A percentile compares a stretch with the other conserved stretches of the same genome.
Conservation (phyloP, 495 filamentous ascomycete species). For the Rhypophila decipiens region DNA sequence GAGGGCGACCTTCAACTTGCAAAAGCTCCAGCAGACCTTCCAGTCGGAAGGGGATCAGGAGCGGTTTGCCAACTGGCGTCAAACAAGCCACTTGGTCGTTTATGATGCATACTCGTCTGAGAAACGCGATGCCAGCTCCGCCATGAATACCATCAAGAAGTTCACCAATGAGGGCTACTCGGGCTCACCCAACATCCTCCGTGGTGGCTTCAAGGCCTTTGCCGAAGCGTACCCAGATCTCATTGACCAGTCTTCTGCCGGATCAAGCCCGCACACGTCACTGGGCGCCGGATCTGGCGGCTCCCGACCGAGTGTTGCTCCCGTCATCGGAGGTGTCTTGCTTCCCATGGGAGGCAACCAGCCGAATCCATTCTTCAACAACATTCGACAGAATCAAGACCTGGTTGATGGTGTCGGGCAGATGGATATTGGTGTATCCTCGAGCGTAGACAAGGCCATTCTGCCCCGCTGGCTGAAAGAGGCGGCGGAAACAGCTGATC, state of each 20-base stretch:
- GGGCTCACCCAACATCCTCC: constrained; percentile 65
- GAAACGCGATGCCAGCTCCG: constrained; percentile 67
- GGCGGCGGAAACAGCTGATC: constrained; percentile 57
- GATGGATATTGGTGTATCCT: constrained; percentile 67
- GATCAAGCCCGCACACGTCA: constrained; percentile 31
- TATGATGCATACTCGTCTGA: constrained; percentile 77
- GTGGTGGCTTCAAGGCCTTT: constrained; percentile 51
- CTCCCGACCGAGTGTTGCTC: constrained; percentile 48
- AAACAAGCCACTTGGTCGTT: constrained; percentile 69
- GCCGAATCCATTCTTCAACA: constrained; percentile 87
- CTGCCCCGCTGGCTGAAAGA: constrained; percentile 75
- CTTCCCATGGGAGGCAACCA: constrained; percentile 62
- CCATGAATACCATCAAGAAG: constrained; percentile 84
- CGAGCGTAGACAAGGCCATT: constrained; percentile 43
- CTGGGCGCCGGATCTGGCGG: constrained; percentile 15
- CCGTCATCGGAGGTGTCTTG: constrained; percentile 79
- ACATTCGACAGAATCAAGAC: constrained; percentile 97
- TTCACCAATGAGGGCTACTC: constrained; percentile 80
- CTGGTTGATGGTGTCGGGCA: constrained; percentile 90
- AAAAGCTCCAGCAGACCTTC: constrained; percentile 85
- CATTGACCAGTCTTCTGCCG: constrained; percentile 39
- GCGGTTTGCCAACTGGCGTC: constrained; percentile 71
- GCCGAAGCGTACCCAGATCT: constrained; percentile 38
- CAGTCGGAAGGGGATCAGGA: constrained; percentile 63
- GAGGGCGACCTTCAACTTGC: constrained; percentile 81